Base-by-base conservation (phyloP, 164 flowering plant genomes). In the Dillenia turbinata region DNA sequence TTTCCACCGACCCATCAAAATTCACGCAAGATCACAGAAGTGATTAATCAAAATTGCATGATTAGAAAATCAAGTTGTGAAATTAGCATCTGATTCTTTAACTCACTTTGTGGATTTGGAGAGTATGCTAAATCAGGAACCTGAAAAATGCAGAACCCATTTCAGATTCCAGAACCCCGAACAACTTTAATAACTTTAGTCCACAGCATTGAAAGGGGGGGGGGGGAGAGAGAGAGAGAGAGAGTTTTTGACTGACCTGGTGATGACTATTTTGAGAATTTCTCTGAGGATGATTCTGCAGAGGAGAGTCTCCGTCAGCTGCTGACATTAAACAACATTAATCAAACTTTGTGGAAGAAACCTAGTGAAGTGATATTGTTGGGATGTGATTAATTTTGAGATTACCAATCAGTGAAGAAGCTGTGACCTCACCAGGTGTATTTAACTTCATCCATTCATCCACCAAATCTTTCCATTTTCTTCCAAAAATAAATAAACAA, bases 391-490 rank as follows among this genome's bases (percentile, higher is more conserved):
- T 33, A 33, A 45, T 22, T 56, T 24, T 54, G 1, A 0, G 57
- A 1, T 48, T 78, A 84, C 88, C 86, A 55, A 79, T 76, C 9
- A 79, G 68, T 12, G 81, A 54, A 49, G 83, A 62, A 15, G 88
- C 66, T 52, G 75, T 75, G 15, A 16, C 58, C 44, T 75, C 85
- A 44, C 83, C 80, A 10, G 84, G 72, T 19, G 69, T 68, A 68
- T 82, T 81, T 61, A 68, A 61, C 71, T 67, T 89, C 74, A 92
- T 92, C 97, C 96, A 90, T 65, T 92, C 89, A 72, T 92, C 97
- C n/a, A 95, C 99, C 52, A 81, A 66, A 19, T 84, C 92, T 67
- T 90, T 95, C 99, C 99, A 92, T 74, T 84, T 95, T 75, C 99
- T 95, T 78, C 24, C 60, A 54, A 52, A 66, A 44, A 74, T 26